phyloP scores from a whole-genome alignment of 148 eudicot species.

The Rhododendron mucronatum region DNA sequence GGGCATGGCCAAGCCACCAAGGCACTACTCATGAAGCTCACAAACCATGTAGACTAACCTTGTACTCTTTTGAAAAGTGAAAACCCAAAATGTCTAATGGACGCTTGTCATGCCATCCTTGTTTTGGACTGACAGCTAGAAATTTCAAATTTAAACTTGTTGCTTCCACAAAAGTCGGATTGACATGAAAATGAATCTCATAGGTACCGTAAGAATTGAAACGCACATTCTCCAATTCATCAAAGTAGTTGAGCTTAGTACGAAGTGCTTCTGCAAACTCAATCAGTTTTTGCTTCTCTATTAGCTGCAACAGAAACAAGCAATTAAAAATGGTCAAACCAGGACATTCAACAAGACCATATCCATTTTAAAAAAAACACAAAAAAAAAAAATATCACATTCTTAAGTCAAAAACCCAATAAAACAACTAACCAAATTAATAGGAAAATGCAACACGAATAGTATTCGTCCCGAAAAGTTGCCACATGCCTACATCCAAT shows the following conservation, averaged over 20 bases:
- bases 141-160: background rate
- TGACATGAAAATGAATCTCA: background rate
- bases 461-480: background rate
- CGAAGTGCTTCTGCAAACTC: slow-evolving; percentile 98
- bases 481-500: background rate
- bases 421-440: slow-evolving; percentile 11
- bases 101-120: background rate
- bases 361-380: too few relatives aligned
- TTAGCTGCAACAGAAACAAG: slow-evolving; percentile 46
- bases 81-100: background rate
- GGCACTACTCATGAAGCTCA: background rate
- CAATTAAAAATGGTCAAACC: slow-evolving; percentile 1
- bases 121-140: background rate
- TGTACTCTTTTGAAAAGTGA: background rate
- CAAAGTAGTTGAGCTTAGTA: slow-evolving; percentile 85
- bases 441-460: background rate
- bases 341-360: background rate
- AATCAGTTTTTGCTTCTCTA: slow-evolving; percentile 88
- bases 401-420: background rate
- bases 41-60: background rate
- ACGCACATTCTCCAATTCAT: slow-evolving; percentile 97
- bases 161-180: background rate
- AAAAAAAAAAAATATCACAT: background rate
- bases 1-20: background rate
- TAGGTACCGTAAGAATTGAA: slow-evolving; percentile 8